phyloP scores from a whole-genome alignment of 352 stramenopile genomes.

The Globisporangium solare region DNA sequence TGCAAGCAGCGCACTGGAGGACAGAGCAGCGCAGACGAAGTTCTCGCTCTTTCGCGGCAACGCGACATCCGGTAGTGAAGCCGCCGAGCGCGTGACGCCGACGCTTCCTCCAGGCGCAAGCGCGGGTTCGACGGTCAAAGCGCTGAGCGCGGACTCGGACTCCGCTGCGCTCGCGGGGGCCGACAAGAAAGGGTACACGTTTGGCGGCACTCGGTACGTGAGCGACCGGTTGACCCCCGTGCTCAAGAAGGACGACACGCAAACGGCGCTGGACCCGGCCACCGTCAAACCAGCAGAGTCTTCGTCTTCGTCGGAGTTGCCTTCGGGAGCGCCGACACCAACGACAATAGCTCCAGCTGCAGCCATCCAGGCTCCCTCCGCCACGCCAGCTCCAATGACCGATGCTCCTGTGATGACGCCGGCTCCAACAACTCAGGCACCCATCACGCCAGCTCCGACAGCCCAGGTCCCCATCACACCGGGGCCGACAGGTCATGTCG shows the following conservation, averaged over 20 bases:
- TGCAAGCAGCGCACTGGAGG: constrained; percentile 1
- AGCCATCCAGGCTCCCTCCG: no score
- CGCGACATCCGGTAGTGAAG: background rate
- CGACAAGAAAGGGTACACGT: constrained; percentile 10
- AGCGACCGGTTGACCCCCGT: constrained; percentile 11
- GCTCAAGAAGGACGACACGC: constrained; percentile 5
- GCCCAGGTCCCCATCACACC: no score
- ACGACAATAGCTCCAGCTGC: no score
- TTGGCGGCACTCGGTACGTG: constrained; percentile 8
- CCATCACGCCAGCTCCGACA: no score
- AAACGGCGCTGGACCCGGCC: background rate
- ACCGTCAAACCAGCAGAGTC: background rate
- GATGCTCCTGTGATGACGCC: no score
- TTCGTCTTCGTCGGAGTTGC: background rate
- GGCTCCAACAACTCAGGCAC: no score
- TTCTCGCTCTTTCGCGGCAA: constrained; percentile 13
- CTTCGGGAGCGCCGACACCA: background rate
- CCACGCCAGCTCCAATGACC: no score
- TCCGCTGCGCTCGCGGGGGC: background rate
- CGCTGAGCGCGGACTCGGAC: background rate
- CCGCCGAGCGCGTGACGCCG: constrained; percentile 3
- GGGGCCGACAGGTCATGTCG: no score
- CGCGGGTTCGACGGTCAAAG: constrained; percentile 1
- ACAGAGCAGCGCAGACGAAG: constrained; percentile 6
- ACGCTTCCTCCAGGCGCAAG: constrained; percentile 2